phyloP scores from a whole-genome alignment of 495 filamentous ascomycete species.

The Cryomyces minteri region DNA sequence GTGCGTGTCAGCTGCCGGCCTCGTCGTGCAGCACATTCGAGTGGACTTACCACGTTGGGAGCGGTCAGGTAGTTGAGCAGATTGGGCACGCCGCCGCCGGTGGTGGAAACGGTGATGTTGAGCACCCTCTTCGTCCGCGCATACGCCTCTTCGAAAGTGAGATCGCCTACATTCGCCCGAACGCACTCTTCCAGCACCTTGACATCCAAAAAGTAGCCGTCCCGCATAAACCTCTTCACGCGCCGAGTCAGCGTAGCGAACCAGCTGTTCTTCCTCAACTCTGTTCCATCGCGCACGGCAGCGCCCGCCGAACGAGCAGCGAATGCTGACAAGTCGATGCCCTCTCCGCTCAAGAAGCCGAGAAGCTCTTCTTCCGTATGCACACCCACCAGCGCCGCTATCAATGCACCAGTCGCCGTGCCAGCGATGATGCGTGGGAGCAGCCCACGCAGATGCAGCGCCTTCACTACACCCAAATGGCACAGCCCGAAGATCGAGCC shows the following conservation, averaged over 20 bases:
- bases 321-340: slow-evolving; percentile 73
- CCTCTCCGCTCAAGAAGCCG: slow-evolving; percentile 52
- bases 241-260: slow-evolving; percentile 41
- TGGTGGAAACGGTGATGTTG: slow-evolving; percentile 78
- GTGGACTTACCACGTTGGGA: slow-evolving; percentile 68
- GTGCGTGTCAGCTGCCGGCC: too few species aligned
- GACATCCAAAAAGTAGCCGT: slow-evolving; percentile 73
- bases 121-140: slow-evolving; percentile 68
- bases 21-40: not conserved
- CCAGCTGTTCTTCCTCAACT: slow-evolving; percentile 17
- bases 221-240: slow-evolving; percentile 41
- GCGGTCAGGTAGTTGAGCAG: slow-evolving; percentile 87
- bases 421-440: slow-evolving; percentile 83
- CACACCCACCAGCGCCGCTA: slow-evolving; percentile 76
- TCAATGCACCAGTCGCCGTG: slow-evolving; percentile 76
- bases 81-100: slow-evolving; percentile 59
- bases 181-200: slow-evolving; percentile 73
- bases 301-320: slow-evolving; percentile 13
- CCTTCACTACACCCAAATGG: slow-evolving; percentile 82
- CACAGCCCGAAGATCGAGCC: slow-evolving; percentile 86
- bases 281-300: not conserved
- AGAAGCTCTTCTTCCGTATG: slow-evolving; percentile 79
- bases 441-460: slow-evolving; percentile 64
- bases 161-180: slow-evolving; percentile 63
- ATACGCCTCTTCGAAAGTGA: slow-evolving; percentile 93